A percentile compares a stretch with the other conserved stretches of the same genome.
phyloP scores from a whole-genome alignment of 2,329 filamentous ascomycete genomes.

The Colletotrichum sp. region DNA sequence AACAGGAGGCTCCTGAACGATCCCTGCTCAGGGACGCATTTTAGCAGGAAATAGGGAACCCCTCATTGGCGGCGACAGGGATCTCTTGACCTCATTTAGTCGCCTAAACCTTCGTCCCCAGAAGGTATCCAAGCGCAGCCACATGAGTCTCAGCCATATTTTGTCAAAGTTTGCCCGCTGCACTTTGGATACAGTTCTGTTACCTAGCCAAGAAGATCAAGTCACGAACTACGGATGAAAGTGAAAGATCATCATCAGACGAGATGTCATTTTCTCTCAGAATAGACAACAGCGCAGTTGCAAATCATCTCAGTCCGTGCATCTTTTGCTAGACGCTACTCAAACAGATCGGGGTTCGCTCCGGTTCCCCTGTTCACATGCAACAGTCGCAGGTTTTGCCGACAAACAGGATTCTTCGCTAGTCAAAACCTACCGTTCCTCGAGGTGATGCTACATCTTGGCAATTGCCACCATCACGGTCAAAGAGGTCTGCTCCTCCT shows the following conservation, averaged over 20 bases:
- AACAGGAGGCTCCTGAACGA: neutral
- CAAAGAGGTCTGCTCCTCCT: neutral
- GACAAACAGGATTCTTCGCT: neutral
- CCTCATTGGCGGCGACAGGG: neutral
- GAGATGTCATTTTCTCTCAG: neutral
- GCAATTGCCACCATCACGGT: neutral
- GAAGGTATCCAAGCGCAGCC: neutral
- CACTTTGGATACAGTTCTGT: neutral
- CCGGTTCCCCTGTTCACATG: neutral
- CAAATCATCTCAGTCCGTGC: neutral
- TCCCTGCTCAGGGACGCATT: neutral
- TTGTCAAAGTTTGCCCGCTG: neutral
- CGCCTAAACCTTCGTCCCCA: neutral
- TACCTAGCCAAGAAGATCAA: neutral
- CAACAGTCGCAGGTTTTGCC: neutral
- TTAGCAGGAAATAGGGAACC: neutral
- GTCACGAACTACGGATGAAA: neutral
- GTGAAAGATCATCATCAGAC: neutral
- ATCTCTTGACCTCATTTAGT: neutral
- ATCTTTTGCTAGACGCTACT: neutral
- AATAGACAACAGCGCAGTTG: neutral
- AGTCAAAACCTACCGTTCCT: neutral
- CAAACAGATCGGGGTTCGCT: neutral
- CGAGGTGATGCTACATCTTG: slow-evolving; percentile 5
- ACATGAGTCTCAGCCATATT: neutral